A percentile compares a stretch with the other conserved stretches of the same genome.
phyloP scores from a whole-genome alignment of 169 alveolate species.

The Miamiensis avidus region DNA sequence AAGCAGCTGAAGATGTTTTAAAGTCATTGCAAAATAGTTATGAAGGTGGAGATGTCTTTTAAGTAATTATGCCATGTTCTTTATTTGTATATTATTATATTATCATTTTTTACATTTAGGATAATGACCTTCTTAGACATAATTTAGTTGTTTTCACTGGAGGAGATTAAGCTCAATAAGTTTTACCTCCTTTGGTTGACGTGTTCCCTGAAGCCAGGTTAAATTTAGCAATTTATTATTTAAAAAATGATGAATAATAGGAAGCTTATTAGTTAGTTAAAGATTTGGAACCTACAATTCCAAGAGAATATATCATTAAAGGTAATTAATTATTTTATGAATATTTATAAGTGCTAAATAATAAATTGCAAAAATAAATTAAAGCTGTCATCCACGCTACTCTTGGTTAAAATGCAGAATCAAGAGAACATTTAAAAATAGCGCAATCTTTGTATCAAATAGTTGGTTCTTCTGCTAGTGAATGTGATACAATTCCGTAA shows the following conservation, averaged over 20 bases:
- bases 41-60: slow-evolving; percentile 42
- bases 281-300: slow-evolving; percentile 80
- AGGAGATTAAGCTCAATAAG: slow-evolving; percentile 89
- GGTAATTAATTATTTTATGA: background rate
- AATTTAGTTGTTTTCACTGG: slow-evolving; percentile 87
- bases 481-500: slow-evolving; percentile 91
- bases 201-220: slow-evolving; percentile 91
- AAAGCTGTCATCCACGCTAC: slow-evolving; percentile 84
- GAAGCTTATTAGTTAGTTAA: slow-evolving; percentile 86
- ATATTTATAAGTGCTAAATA: background rate
- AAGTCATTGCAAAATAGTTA: slow-evolving; percentile 27
- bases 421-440: slow-evolving; percentile 75
- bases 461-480: slow-evolving; percentile 91
- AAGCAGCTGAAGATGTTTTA: slow-evolving; percentile 64
- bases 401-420: slow-evolving; percentile 76
- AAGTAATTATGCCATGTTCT: background rate
- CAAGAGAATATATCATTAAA: slow-evolving; percentile 85
- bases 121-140: slow-evolving; percentile 88
- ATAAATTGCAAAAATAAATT: too few relatives aligned
- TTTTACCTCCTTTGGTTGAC: slow-evolving; percentile 87
- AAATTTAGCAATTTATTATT: slow-evolving; percentile 85
- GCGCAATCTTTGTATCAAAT: slow-evolving; percentile 83
- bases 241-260: slow-evolving; percentile 72
- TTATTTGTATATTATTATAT: slow-evolving; percentile 9
- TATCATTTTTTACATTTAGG: slow-evolving; percentile 44